Percentiles rank a stretch among this genome's conserved stretches.
phyloP scores from a whole-genome alignment of 2,329 filamentous ascomycete species.

The Purpureocillium takamizusanense region DNA sequence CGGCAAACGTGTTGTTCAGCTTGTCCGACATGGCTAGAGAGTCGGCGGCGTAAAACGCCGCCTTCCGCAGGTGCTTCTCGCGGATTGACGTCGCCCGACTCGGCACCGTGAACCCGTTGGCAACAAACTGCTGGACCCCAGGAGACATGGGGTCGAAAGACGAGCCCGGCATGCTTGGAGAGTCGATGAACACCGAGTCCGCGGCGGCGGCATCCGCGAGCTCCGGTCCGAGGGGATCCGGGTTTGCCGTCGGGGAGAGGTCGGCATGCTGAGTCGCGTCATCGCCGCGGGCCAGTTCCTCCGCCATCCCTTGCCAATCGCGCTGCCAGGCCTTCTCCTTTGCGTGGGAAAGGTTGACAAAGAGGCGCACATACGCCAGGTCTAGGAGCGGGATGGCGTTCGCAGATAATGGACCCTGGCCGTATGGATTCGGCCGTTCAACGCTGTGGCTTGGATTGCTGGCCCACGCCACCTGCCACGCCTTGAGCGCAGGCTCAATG shows the following conservation, averaged over 20 bases:
- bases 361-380: constrained; percentile 83
- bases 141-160: constrained; percentile 36
- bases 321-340: constrained; percentile 93
- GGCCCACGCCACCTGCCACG: constrained; percentile 90
- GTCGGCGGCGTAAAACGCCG: constrained; percentile 91
- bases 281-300: constrained; percentile 70
- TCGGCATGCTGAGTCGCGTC: constrained; percentile 69
- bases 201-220: constrained; percentile 36
- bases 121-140: not conserved
- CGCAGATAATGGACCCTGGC: constrained; percentile 71
- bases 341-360: constrained; percentile 83
- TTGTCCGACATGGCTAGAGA: constrained; percentile 84
- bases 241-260: constrained; percentile 43
- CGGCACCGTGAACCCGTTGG: constrained; percentile 11
- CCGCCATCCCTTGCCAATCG: constrained; percentile 85
- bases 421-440: constrained; percentile 77
- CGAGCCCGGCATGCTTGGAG: constrained; percentile 39
- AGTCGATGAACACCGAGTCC: constrained; percentile 39
- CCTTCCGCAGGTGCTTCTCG: constrained; percentile 82
- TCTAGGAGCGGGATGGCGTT: constrained; percentile 88
- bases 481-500: constrained; percentile 85
- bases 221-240: constrained; percentile 33
- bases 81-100: constrained; percentile 54
- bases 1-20: constrained; percentile 75
- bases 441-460: constrained; percentile 77